These are phyloP conservation scores for Yamadazyma membranifaciens DNA, from an alignment of 1,139 yeast genomes.

Conservation along the genomic window DNA sequence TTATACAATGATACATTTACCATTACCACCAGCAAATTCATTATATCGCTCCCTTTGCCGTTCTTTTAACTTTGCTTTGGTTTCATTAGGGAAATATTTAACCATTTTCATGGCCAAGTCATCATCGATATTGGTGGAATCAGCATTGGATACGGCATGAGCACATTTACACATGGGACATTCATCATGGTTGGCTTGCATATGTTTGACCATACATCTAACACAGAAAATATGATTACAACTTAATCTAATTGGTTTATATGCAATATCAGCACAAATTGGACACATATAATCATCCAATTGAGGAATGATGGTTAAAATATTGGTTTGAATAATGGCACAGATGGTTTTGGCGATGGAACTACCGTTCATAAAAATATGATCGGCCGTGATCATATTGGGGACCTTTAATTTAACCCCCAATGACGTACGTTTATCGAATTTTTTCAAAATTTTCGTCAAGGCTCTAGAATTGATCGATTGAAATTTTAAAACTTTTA, in stretches of 20 bases:
- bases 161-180: conserved; percentile 67
- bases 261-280: conserved; percentile 66
- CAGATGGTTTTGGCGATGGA: conserved; percentile 58
- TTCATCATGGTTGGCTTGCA: conserved; percentile 52
- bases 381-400: conserved; percentile 42
- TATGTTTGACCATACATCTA: conserved; percentile 65
- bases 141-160: conserved; percentile 55
- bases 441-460: conserved; percentile 66
- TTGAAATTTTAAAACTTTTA: conserved; percentile 62
- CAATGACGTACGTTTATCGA: conserved; percentile 68
- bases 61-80: conserved; percentile 58
- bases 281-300: conserved; percentile 76
- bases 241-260: conserved; percentile 61
- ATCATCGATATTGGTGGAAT: conserved; percentile 58
- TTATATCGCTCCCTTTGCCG: conserved; percentile 53
- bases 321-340: conserved; percentile 51
- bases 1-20: conserved; percentile 21
- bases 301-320: conserved; percentile 63
- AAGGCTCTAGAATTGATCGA: conserved; percentile 63
- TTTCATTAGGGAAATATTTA: conserved; percentile 63
- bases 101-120: conserved; percentile 54
- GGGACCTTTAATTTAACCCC: conserved; percentile 50
- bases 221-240: conserved; percentile 74
- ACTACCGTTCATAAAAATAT: conserved; percentile 44
- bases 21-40: conserved; percentile 26